These are phyloP conservation scores for Glycyrrhiza uralensis DNA, from an alignment of 306 rosid genomes.

Conservation along the genomic window DNA sequence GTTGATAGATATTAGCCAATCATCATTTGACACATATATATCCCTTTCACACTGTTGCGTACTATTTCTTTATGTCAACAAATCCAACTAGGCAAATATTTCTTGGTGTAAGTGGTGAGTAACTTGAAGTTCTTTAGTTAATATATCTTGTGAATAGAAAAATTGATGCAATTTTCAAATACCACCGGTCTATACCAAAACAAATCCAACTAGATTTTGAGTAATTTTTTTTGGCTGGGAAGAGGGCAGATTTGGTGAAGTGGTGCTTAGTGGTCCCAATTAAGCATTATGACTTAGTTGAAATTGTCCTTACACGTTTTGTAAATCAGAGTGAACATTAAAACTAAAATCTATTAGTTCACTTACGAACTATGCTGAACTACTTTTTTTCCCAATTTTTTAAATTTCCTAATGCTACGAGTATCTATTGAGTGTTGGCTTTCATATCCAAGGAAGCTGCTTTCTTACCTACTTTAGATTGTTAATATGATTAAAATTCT, in stretches of 20 bases:
- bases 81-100: no score
- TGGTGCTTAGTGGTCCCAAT: conserved; percentile 29
- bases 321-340: background rate
- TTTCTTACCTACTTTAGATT: conserved; percentile 21
- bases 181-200: no score
- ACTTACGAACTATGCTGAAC: background rate
- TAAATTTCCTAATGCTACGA: conserved; percentile 23
- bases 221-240: background rate
- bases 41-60: no score
- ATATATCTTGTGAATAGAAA: no score
- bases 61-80: no score
- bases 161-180: no score
- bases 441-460: conserved; percentile 16
- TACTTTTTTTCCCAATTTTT: conserved; percentile 20
- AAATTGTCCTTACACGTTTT: conserved; percentile 17
- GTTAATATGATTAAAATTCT: conserved; percentile 22
- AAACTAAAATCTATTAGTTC: background rate
- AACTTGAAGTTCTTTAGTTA: no score
- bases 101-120: no score
- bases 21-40: background rate
- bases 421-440: background rate
- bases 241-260: background rate
- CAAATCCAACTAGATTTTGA: background rate
- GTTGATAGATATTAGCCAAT: background rate
- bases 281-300: conserved; percentile 8